Base-by-base conservation (phyloP, 371 early-diverging fungal species). In the Mortierella sp. region DNA sequence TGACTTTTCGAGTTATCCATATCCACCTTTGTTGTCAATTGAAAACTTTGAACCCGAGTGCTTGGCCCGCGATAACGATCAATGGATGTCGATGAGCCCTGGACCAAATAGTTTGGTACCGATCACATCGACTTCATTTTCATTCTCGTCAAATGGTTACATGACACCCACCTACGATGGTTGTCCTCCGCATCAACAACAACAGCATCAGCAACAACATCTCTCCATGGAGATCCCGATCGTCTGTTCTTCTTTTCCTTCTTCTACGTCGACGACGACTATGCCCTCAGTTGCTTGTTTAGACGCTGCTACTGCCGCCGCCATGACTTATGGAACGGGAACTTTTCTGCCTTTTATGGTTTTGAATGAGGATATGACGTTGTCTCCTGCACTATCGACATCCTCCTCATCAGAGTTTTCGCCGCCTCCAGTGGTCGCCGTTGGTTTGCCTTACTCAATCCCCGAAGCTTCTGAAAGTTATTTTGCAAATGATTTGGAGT, bases 21-120 rank as follows among this genome's bases (percentile, higher is more conserved):
- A 46, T 39, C 27, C 62, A 7, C 44, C 61, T 0, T 26, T 52
- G n/a, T 23, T 61, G 6, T 32, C 55, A 14, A 44, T 63, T 51
- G 75, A 73, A 6, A 21, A 34, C 15, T 68, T 68, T 52, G 75
- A 73, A 28, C 68, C 75, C 28, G 75, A 73, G 31, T 73, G 68
- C 31, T 64, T 68, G 0, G 64, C 64, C 9, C 49, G 62, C 9
- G 41, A 57, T 23, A 54, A 52, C 21, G 41, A 41, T 4, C 59
- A 70, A 28, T 70, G 71, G 71, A 23, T 46, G 9, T 24, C 53
- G 6, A 31, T 56, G 9, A 9, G 31, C 19, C 31, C 42, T 15
- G 54, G 49, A 3, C 30, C 52, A 2, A 32, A 52, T 41, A 23
- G 47, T 1, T 15, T 24, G 21, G 2, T 52, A 19, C 17, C 50